Evolutionary conservation across 2,329 filamentous ascomycete genomes (phyloP).

Genomic region (Amylocarpus encephaloides): DNA sequence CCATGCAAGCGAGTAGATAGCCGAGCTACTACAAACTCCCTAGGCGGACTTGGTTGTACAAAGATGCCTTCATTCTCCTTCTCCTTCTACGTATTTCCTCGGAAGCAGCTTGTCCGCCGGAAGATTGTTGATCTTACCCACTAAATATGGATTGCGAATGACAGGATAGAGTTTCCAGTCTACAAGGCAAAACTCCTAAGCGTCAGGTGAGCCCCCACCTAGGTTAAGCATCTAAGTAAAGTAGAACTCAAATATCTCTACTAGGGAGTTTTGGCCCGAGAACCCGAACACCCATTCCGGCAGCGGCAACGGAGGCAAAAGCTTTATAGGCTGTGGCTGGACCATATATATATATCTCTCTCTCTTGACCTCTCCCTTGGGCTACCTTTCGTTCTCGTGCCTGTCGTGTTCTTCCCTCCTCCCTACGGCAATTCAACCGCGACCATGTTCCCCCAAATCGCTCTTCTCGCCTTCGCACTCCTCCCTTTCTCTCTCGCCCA

Average conservation of each 20-base stretch:
- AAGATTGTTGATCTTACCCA: not conserved
- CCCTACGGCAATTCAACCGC: constrained; percentile 9
- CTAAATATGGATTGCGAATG: constrained; percentile 20
- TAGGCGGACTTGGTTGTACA: too few relatives aligned
- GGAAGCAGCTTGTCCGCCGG: not conserved
- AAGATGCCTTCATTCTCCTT: too few relatives aligned
- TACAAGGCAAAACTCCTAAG: too few relatives aligned
- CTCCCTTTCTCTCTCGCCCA: constrained; percentile 45
- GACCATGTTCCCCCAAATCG: constrained; percentile 39
- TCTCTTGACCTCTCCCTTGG: too few relatives aligned
- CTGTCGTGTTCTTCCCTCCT: constrained; percentile 5
- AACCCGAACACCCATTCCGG: constrained; percentile 19
- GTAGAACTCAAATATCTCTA: constrained; percentile 5
- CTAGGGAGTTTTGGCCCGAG: constrained; percentile 23
- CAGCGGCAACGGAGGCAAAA: constrained; percentile 19
- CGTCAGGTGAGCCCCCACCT: too few relatives aligned
- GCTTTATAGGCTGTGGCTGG: constrained; percentile 15
- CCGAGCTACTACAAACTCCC: too few relatives aligned
- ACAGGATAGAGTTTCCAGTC: too few relatives aligned
- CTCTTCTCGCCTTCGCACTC: constrained; percentile 39
- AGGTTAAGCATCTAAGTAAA: too few relatives aligned
- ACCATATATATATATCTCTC: constrained; percentile 30
- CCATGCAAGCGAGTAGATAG: too few relatives aligned
- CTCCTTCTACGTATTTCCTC: too few relatives aligned
- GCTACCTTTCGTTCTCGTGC: constrained; percentile 8